Conservation (phyloP, 2,329 filamentous ascomycete species). For the Colletotrichum chrysophilum region DNA sequence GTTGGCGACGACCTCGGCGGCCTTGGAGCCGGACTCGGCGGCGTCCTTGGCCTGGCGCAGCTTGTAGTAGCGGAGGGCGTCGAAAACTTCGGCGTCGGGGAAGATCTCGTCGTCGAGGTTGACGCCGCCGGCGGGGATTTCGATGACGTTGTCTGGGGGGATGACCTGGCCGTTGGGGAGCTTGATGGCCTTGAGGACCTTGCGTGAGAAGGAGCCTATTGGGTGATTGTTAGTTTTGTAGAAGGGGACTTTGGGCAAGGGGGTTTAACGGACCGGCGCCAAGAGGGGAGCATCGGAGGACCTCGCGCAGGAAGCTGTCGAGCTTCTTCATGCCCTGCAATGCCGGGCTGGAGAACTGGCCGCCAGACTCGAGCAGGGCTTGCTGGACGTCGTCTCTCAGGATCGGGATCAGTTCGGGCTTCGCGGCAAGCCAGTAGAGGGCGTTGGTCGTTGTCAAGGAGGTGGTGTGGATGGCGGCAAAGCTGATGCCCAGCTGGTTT, state of each 20-base stretch:
- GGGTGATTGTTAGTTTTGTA: not conserved
- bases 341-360: constrained; percentile 36
- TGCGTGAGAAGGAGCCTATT: constrained; percentile 52
- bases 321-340: constrained; percentile 43
- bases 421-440: constrained; percentile 53
- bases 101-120: constrained; percentile 41
- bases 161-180: constrained; percentile 60
- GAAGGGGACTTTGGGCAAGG: not conserved
- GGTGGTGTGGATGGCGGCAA: constrained; percentile 59
- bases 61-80: constrained; percentile 54
- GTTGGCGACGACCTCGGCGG: constrained; percentile 24
- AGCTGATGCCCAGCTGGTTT: constrained; percentile 47
- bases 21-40: constrained; percentile 1
- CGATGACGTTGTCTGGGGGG: constrained; percentile 46
- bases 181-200: constrained; percentile 53
- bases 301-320: constrained; percentile 45
- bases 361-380: constrained; percentile 38
- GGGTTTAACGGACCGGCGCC: not conserved
- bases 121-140: constrained; percentile 42
- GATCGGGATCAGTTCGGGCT: constrained; percentile 54
- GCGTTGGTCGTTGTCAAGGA: constrained; percentile 49
- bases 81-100: constrained; percentile 46
- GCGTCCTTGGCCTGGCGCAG: constrained; percentile 36
- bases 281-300: constrained; percentile 35
- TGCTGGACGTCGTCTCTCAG: constrained; percentile 56